Evolutionary conservation across 768 basidiomycete species (phyloP).

Genomic region (Mycena indigotica): DNA sequence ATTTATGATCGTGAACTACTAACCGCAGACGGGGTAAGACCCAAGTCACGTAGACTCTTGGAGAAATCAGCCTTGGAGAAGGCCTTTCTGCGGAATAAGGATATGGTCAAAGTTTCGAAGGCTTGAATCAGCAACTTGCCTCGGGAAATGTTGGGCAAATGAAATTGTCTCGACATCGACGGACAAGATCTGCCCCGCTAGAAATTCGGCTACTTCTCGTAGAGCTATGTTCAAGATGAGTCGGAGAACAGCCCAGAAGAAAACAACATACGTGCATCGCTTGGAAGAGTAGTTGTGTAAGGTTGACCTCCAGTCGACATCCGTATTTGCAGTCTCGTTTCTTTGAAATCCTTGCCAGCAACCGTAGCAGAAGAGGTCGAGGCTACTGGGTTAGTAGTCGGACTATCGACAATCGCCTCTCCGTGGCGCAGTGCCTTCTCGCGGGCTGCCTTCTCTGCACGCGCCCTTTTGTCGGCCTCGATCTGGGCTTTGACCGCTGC

Average conservation of each 20-base stretch:
- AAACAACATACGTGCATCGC: conserved; percentile 66
- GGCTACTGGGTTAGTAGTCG: conserved; percentile 35
- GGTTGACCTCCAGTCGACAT: conserved; percentile 80
- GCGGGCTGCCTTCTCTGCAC: conserved; percentile 83
- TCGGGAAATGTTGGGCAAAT: conserved; percentile 82
- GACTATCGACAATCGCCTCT: conserved; percentile 41
- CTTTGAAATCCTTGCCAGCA: conserved; percentile 76
- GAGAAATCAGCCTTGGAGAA: conserved; percentile 74
- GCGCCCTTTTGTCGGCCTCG: conserved; percentile 87
- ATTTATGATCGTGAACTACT: no score
- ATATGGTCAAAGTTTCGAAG: conserved; percentile 1
- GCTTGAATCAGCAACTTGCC: conserved; percentile 39
- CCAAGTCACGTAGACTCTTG: conserved; percentile 81
- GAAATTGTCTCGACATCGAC: conserved; percentile 79
- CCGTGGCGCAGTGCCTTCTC: conserved; percentile 94
- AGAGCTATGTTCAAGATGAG: conserved; percentile 53
- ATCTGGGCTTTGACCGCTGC: conserved; percentile 92
- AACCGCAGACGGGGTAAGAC: conserved; percentile 90
- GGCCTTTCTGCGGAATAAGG: conserved; percentile 59
- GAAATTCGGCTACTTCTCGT: conserved; percentile 82
- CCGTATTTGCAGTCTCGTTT: conserved; percentile 89
- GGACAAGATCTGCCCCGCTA: conserved; percentile 71
- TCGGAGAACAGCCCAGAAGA: not conserved
- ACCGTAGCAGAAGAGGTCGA: conserved; percentile 40
- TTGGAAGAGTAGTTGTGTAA: conserved; percentile 77